Conservation (phyloP, 2,329 filamentous ascomycete genomes). For the Stagonosporopsis vannaccii region DNA sequence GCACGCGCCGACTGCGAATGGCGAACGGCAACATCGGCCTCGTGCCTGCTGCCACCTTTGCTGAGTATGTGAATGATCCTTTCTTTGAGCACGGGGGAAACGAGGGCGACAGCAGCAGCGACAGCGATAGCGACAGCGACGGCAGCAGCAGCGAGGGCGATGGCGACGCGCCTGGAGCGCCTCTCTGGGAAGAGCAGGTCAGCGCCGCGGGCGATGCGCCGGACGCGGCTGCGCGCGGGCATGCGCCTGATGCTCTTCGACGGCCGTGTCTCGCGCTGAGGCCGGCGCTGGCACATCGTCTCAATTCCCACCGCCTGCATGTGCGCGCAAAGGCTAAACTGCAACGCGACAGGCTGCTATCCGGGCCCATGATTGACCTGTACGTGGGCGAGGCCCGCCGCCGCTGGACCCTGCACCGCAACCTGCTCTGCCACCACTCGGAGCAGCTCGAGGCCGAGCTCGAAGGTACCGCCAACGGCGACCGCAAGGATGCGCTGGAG, state of each 20-base stretch:
- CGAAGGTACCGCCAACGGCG: constrained; percentile 45
- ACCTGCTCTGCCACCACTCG: constrained; percentile 62
- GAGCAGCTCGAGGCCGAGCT: constrained; percentile 53
- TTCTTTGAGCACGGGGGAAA: constrained; percentile 22
- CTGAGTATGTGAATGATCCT: constrained; percentile 57
- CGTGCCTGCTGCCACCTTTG: constrained; percentile 58
- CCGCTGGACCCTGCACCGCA: constrained; percentile 61
- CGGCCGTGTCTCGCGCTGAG: constrained; percentile 37
- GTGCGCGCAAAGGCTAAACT: constrained; percentile 55
- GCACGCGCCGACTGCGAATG: constrained; percentile 53
- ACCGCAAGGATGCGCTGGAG: constrained; percentile 53
- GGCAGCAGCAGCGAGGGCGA: neutral
- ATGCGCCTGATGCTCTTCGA: constrained; percentile 15
- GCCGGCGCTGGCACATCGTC: constrained; percentile 44
- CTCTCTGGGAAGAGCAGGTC: constrained; percentile 17
- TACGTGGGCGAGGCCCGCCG: constrained; percentile 57
- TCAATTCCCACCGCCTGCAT: constrained; percentile 49
- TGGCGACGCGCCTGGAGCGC: neutral
- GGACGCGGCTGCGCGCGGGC: constrained; percentile 17
- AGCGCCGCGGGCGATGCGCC: constrained; percentile 25
- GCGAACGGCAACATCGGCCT: constrained; percentile 56
- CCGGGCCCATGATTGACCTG: constrained; percentile 60
- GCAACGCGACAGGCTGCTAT: constrained; percentile 59
- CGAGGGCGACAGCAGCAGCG: constrained; percentile 24
- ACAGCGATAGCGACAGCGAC: neutral